Evolutionary conservation across 2,329 filamentous ascomycete genomes (phyloP).

Genomic region (Biscogniauxia mediterranea): DNA sequence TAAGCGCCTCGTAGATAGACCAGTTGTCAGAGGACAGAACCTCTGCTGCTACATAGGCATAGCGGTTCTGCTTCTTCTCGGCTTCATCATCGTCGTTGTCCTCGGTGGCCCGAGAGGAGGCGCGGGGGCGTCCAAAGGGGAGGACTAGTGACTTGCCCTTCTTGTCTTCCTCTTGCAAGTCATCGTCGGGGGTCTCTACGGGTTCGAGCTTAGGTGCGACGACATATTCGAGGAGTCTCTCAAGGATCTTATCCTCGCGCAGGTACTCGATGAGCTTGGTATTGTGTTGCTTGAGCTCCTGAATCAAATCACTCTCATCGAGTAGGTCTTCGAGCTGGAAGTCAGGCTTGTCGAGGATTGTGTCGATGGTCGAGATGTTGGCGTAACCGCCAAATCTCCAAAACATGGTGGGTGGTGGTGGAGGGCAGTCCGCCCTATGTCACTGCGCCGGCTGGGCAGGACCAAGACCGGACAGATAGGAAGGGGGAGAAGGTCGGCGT

Average conservation of each 20-base stretch:
- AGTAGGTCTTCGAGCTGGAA: constrained; percentile 94
- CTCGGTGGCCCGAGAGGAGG: constrained; percentile 49
- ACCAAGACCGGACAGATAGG: constrained; percentile 15
- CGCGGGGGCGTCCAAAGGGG: constrained; percentile 51
- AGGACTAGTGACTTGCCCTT: constrained; percentile 39
- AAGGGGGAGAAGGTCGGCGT: neutral
- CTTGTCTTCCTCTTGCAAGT: constrained; percentile 43
- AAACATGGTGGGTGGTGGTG: constrained; percentile 73
- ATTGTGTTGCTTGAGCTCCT: constrained; percentile 98
- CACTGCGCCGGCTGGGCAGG: constrained; percentile 21
- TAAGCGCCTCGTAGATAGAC: constrained; percentile 90
- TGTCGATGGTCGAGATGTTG: constrained; percentile 95
- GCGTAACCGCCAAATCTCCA: constrained; percentile 99
- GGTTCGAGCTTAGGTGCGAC: constrained; percentile 70
- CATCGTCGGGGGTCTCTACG: constrained; percentile 51
- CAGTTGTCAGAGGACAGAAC: constrained; percentile 93
- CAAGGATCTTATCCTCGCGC: constrained; percentile 80
- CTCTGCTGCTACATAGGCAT: constrained; percentile 90
- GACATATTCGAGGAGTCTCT: constrained; percentile 87
- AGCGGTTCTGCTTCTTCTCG: constrained; percentile 89
- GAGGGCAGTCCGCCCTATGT: constrained; percentile 18
- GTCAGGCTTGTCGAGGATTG: constrained; percentile 93
- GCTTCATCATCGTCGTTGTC: constrained; percentile 66
- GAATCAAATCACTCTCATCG: constrained; percentile 92
- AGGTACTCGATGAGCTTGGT: constrained; percentile 96